Base-by-base conservation (phyloP, 805 yeast species). In the Geotrichum ghanense region DNA sequence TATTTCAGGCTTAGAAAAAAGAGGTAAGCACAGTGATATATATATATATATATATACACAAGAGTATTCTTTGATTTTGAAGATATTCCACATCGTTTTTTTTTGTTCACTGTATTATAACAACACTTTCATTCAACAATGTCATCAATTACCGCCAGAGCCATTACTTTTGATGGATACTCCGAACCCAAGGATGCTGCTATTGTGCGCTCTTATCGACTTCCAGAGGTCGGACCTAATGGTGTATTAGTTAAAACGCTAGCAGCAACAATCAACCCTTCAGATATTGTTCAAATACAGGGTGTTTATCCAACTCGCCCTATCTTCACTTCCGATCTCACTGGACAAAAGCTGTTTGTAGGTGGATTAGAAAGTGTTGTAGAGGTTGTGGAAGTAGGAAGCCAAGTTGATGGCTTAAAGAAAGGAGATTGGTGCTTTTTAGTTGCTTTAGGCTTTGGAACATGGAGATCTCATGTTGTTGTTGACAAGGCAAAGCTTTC, bases 311-410 rank as follows among this genome's bases (percentile, higher is more conserved):
- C 95, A 1, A 75, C 87, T 9, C 74, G 71, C 48, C 95, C 95
- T 0, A 76, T 70, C 39, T 70, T 79, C 48, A 69, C 61, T 3
- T 56, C 69, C 57, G 63, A 68, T 62, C 16, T 68, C 63, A 45
- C 77, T 64, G 75, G 85, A 1, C 88, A 94, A 2, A 67, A 78
- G 7, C 94, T 95, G 3, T 7, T n/a, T n/a, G 81, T 87, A 42
- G 87, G 89, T 27, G 98, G 98, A 47, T 90, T 90, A 61, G 98
- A 90, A 65, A 97, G 96, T 20, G 74, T 86, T 9, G 88, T 85
- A 60, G 83, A 86, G 60, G 81, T 90, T n/a, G 59, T 84, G 16
- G 76, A 79, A 46, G 74, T 76, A 7, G 95, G 95, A 19, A 53
- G 71, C 7, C 56, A 64, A 12, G 49, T 48, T 2, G 16, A 40